Evolutionary conservation across 2,329 filamentous ascomycete species (phyloP).

Genomic region (Arthrobotrys musiformis): DNA sequence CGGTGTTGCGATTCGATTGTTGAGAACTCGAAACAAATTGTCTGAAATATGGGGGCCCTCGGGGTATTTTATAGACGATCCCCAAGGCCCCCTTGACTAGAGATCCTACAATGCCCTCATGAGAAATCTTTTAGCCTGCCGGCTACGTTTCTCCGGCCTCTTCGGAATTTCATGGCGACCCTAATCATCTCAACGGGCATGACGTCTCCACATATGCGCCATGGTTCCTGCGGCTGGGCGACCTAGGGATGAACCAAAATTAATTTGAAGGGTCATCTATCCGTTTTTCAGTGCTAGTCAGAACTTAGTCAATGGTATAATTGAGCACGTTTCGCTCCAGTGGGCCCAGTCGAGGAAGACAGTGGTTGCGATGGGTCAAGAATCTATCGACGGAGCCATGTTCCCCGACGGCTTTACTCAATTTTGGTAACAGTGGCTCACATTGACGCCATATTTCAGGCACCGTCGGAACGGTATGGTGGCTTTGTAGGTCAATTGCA

Average conservation of each 20-base stretch:
- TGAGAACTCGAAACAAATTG: slow-evolving; percentile 1
- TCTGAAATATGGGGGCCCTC: neutral
- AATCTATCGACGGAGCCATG: slow-evolving; percentile 32
- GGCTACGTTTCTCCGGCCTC: slow-evolving; percentile 36
- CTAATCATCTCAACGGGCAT: slow-evolving; percentile 6
- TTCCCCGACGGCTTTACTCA: slow-evolving; percentile 32
- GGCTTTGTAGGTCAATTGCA: slow-evolving; percentile 1
- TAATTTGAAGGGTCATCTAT: slow-evolving; percentile 42
- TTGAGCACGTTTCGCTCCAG: neutral
- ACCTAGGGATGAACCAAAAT: slow-evolving; percentile 11
- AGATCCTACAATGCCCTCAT: neutral
- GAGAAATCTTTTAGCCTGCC: slow-evolving; percentile 15
- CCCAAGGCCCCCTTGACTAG: slow-evolving; percentile 8
- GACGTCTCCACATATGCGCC: slow-evolving; percentile 39
- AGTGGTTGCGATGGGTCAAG: neutral
- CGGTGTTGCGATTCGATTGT: slow-evolving; percentile 5
- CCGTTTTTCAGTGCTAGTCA: slow-evolving; percentile 3
- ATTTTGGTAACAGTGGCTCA: neutral
- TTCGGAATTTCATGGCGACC: slow-evolving; percentile 17
- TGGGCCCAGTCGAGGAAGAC: slow-evolving; percentile 1
- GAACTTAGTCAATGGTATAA: neutral
- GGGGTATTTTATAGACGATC: slow-evolving; percentile 47
- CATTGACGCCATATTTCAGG: slow-evolving; percentile 23
- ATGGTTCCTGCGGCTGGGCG: slow-evolving; percentile 13
- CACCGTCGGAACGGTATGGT: neutral